Evolutionary conservation across 371 early-diverging fungal genomes (phyloP), one percentile per base, ranked within the genome.

Genomic region (Dipsacomyces acuminosporus): DNA sequence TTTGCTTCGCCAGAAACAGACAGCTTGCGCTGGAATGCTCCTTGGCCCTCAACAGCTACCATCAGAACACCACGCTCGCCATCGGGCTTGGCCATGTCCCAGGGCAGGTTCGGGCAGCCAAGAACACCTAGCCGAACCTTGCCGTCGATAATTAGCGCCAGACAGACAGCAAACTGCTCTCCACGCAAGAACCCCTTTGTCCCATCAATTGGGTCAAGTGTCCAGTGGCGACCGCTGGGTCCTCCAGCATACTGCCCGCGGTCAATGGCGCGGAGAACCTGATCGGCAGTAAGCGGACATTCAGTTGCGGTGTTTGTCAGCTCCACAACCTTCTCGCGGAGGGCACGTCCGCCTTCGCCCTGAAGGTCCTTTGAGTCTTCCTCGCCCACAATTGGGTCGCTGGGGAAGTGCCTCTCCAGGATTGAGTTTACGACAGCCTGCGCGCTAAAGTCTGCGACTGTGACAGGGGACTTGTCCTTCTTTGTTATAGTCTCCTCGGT

Each of bases 201-300:
- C 20, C 91, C 92, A 71, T 93, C 98, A 67, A 97, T 91, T 3
- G 98, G 98, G 71, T 98, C 98, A 54, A 98, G 77, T 15, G 95
- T 91, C 97, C 97, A 98, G 79, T 75, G 71, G 51, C 95, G 82
- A 11, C 93, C 94, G 30, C 74, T 65, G 1, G 86, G 30, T 6
- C 94, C 94, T 34, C 95, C 95, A 13, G 71, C 79, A 74, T 82
- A 88, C 43, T 80, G 83, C 14, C 96, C 97, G n/a, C 87, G 80
- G 62, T 96, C 96, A 71, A 97, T 95, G 8, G 89, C 80, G 38
- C 80, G 77, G 20, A 89, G 69, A 23, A 93, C 73, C 90, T 93
- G 76, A 25, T 84, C 82, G 50, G 80, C 79, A 36, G 80, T 67
- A 53, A 90, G 69, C 35, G 80, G 64, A 8, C 66, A 54, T 2